Base-by-base conservation (phyloP, 352 stramenopile genomes). In the Phytophthora meadii region DNA sequence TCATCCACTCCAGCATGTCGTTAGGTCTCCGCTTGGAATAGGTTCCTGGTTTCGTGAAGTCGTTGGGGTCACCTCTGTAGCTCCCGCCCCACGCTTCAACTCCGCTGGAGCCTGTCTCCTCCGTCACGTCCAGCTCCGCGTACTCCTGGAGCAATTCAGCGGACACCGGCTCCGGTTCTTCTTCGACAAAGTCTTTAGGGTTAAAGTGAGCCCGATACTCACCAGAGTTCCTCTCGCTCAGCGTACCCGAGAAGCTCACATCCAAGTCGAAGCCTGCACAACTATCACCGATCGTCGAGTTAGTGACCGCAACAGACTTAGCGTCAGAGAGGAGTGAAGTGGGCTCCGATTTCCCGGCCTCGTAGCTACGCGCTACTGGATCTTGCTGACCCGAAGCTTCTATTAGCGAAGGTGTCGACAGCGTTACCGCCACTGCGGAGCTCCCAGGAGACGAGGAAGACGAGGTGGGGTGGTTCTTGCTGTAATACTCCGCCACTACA, bases 1-100 rank as follows among this genome's bases (percentile, higher is more conserved):
- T 65, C 46, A 87, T 82, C 69, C 59, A 71, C 44, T 74, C 59
- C 10, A 71, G 24, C 65, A 74, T 65, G 32, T 49, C 65, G 51
- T 63, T 48, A 10, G 52, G 58, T 47, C 28, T 40, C 5, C 6
- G 52, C 27, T 58, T 69, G 37, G 24, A 46, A 11, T 41, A 11
- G 4, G n/a, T 25, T 30, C 28, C 34, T 22, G 40, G 22, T 9
- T 54, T 65, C 10, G 47, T 32, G 32, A 65, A 54, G 27, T 56
- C 47, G 27, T 62, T 24, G 6, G 7, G 1, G 25, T 51, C 32
- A 12, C 52, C 15, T 42, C 17, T 27, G 32, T 66, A 58, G 40
- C 32, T 55, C 22, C 64, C 60, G 17, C 22, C 34, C 54, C 54
- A 67, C n/a, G 36, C 24, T 8, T 45, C 24, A 19, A 58, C 10